phyloP scores from a whole-genome alignment of 768 basidiomycete species.

The Multifurca ochricompacta region DNA sequence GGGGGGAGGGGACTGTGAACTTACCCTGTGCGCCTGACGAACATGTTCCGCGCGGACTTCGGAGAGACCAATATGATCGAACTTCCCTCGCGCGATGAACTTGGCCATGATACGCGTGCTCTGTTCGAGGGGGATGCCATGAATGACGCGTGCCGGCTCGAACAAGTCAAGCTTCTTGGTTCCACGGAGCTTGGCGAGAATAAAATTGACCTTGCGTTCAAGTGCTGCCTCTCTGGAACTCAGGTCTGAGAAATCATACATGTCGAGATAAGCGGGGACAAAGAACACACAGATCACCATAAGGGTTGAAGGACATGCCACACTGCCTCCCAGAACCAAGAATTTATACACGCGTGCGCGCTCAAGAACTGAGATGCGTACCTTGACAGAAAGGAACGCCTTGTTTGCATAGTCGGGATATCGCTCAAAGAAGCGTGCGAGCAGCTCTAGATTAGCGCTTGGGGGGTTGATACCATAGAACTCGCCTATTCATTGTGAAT shows the following conservation, averaged over 20 bases:
- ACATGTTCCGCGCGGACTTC: slow-evolving; percentile 47
- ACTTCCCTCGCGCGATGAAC: slow-evolving; percentile 46
- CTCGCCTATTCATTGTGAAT: slow-evolving; percentile 31
- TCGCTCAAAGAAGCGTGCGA: slow-evolving; percentile 42
- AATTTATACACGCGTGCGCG: not conserved
- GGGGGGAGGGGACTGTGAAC: slow-evolving; percentile 40
- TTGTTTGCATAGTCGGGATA: slow-evolving; percentile 38
- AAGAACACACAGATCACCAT: slow-evolving; percentile 11
- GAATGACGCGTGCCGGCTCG: slow-evolving; percentile 44
- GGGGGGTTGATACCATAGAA: slow-evolving; percentile 46
- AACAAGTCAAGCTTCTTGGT: slow-evolving; percentile 55
- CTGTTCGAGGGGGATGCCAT: slow-evolving; percentile 39
- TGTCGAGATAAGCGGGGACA: not conserved
- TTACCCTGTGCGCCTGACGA: slow-evolving; percentile 26
- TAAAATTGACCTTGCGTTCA: slow-evolving; percentile 15
- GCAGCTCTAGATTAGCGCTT: slow-evolving; percentile 41
- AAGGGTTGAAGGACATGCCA: slow-evolving; percentile 9
- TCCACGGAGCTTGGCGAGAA: slow-evolving; percentile 34
- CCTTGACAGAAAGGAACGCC: slow-evolving; percentile 45
- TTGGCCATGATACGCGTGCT: slow-evolving; percentile 34
- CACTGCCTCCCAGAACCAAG: not conserved
- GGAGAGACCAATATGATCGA: slow-evolving; percentile 53
- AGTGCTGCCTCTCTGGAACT: slow-evolving; percentile 8
- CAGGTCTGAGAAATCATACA: not conserved
- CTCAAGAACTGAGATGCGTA: slow-evolving; percentile 8